phyloP scores from a whole-genome alignment of 1,284 basidiomycete species.

The Phaffia rhodozyma region DNA sequence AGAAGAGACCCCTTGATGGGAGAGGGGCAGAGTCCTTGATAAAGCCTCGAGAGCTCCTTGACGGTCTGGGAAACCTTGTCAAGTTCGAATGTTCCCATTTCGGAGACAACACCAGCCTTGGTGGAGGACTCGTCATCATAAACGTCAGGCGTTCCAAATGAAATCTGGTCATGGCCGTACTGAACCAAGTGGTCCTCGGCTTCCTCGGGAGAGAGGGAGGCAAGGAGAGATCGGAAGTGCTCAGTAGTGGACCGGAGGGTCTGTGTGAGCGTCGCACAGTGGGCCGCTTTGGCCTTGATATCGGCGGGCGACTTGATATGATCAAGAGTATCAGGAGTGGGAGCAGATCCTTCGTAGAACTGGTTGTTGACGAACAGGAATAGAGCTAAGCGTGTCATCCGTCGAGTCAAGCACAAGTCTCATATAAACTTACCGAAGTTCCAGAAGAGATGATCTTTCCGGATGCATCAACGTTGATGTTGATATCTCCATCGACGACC shows the following conservation, averaged over 20 bases:
- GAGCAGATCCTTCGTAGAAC: slow-evolving; percentile 51
- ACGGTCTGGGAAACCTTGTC: slow-evolving; percentile 23
- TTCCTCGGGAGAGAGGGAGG: slow-evolving; percentile 4
- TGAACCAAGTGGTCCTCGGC: slow-evolving; percentile 15
- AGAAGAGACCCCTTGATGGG: slow-evolving; percentile 11
- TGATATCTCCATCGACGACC: slow-evolving; percentile 76
- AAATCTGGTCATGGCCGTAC: slow-evolving; percentile 17
- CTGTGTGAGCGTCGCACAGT: slow-evolving; percentile 11
- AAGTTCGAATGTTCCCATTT: slow-evolving; percentile 12
- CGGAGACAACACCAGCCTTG: background rate
- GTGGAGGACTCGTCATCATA: background rate
- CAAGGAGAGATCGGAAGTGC: slow-evolving; percentile 10
- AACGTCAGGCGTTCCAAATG: background rate
- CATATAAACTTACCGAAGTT: slow-evolving; percentile 49
- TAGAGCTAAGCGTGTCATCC: slow-evolving; percentile 23
- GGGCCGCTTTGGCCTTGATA: background rate
- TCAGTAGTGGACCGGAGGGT: slow-evolving; percentile 1
- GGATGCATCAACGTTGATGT: slow-evolving; percentile 64
- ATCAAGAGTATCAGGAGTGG: slow-evolving; percentile 19
- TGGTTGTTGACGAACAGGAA: slow-evolving; percentile 27
- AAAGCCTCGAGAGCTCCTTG: slow-evolving; percentile 29
- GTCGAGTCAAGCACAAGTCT: slow-evolving; percentile 19
- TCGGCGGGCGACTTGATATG: background rate
- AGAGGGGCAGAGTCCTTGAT: slow-evolving; percentile 23
- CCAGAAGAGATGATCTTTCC: slow-evolving; percentile 68